Base-by-base conservation (phyloP, 306 rosid genomes). In the Echinosophora koreensis region DNA sequence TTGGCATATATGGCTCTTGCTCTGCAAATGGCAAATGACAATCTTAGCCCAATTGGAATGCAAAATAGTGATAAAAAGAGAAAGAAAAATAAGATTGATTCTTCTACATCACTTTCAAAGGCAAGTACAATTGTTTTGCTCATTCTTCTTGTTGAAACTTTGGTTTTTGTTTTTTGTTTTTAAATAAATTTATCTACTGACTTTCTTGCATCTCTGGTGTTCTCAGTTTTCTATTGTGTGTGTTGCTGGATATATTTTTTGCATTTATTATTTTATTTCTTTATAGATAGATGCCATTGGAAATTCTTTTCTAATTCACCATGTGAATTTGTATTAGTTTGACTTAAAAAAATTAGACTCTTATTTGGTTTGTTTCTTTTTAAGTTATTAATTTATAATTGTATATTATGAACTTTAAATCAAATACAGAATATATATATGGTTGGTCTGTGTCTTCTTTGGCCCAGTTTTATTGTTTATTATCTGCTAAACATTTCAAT, bases 1-100 rank as follows among this genome's bases (percentile, higher is more conserved):
- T 77, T 88, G 85, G 97, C 97, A 75, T 92, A 90, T 76, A 74
- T 85, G 69, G 73, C 84, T 79, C 93, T 95, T 77, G 92, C 88
- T 61, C 80, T 85, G 82, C 97, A 92, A 84, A 79, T 84, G 83
- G 77, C 90, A 50, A 81, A 88, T 71, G 87, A 89, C 59, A 85
- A 86, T 82, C 76, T 77, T 75, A 77, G 83, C 69, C 38, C 63
- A 77, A 76, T 46, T 63, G 74, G 77, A 58, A 35, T 38, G 44
- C 77, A 82, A 39, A 81, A 27, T 22, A 15, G 77, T 30, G 80
- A 79, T 74, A 38, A 66, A 17, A 79, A 73, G 77, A 85, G 79
- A 84, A 79, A 67, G 82, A 87, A 76, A 22, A 66, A 50, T 30
- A 39, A 57, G 46, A 69, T 50, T 61, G 84, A 84, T 51, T 89